Percentiles rank a stretch among this genome's conserved stretches.
Evolutionary conservation across 2,329 filamentous ascomycete species (phyloP).

Genomic region (Tympanopsis confertula): DNA sequence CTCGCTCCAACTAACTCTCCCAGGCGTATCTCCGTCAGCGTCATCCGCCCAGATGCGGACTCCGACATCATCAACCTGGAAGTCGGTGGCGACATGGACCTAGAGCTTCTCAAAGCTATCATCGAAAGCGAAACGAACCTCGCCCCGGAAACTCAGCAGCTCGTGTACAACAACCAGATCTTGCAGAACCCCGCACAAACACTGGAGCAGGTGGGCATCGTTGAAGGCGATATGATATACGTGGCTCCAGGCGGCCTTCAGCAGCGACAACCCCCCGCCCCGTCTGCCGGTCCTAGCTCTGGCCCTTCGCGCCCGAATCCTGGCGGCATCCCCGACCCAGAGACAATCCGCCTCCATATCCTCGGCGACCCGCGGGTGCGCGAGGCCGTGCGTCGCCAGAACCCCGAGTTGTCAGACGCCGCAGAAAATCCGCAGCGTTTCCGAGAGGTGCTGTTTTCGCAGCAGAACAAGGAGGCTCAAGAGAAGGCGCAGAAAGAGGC

Average conservation of each 20-base stretch:
- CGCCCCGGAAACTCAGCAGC: slow-evolving; percentile 61
- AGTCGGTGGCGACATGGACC: slow-evolving; percentile 68
- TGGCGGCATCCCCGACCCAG: slow-evolving; percentile 49
- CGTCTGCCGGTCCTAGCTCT: no score
- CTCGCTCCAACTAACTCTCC: no score
- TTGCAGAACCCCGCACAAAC: slow-evolving; percentile 70
- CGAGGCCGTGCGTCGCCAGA: slow-evolving; percentile 57
- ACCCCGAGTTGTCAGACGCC: slow-evolving; percentile 66
- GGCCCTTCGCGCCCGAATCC: slow-evolving; percentile 58
- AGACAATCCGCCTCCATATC: slow-evolving; percentile 72
- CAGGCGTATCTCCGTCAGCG: slow-evolving; percentile 81
- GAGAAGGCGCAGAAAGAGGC: slow-evolving; percentile 68
- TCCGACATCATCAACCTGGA: slow-evolving; percentile 73
- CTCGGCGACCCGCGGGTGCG: slow-evolving; percentile 67
- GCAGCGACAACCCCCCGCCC: neutral
- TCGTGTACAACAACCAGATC: slow-evolving; percentile 81
- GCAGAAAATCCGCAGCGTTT: slow-evolving; percentile 70
- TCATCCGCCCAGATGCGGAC: slow-evolving; percentile 64
- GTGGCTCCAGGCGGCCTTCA: no score
- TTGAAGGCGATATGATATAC: slow-evolving; percentile 76
- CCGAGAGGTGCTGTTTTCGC: slow-evolving; percentile 56
- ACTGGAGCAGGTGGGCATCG: slow-evolving; percentile 68
- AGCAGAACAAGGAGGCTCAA: slow-evolving; percentile 59
- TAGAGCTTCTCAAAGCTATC: slow-evolving; percentile 76
- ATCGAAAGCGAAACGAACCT: slow-evolving; percentile 75